A percentile compares a stretch with the other conserved stretches of the same genome.
phyloP scores from a whole-genome alignment of 75 land plant species.

The Picea sitchensis region DNA sequence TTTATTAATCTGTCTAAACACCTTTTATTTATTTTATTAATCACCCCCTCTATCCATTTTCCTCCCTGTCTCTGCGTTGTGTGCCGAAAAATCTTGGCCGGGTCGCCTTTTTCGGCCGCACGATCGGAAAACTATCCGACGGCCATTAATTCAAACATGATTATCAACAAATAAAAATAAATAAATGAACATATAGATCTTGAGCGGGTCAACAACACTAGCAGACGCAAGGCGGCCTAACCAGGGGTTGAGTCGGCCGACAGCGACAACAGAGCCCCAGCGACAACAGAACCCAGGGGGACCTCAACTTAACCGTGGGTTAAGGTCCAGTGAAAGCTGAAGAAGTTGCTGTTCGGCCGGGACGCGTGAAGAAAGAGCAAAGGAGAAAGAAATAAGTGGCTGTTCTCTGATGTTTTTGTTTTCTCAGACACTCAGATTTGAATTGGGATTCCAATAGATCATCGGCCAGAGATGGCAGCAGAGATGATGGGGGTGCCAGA shows the following conservation, averaged over 20 bases:
- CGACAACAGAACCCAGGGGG: no score
- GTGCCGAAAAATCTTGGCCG: background rate
- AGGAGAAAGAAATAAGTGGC: background rate
- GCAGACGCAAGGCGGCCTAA: background rate
- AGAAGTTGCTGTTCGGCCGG: background rate
- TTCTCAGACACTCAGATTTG: background rate
- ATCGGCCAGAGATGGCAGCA: constrained; percentile 20
- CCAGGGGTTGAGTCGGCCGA: background rate
- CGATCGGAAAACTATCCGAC: background rate
- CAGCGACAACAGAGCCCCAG: no score
- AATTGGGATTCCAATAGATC: constrained; percentile 15
- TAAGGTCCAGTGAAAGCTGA: no score
- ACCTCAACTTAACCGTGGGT: no score
- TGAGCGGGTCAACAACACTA: background rate
- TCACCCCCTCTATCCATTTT: background rate
- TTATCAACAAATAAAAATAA: background rate
- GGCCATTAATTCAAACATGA: background rate
- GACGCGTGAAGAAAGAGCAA: background rate
- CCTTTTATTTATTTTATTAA: no score
- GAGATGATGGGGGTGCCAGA: constrained; percentile 7
- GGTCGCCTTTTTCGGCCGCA: background rate
- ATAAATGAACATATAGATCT: background rate
- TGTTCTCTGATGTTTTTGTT: background rate
- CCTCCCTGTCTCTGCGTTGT: background rate
- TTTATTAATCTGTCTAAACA: background rate